Conservation (phyloP, 1,139 yeast species). For the Hansenula lynferdii region DNA sequence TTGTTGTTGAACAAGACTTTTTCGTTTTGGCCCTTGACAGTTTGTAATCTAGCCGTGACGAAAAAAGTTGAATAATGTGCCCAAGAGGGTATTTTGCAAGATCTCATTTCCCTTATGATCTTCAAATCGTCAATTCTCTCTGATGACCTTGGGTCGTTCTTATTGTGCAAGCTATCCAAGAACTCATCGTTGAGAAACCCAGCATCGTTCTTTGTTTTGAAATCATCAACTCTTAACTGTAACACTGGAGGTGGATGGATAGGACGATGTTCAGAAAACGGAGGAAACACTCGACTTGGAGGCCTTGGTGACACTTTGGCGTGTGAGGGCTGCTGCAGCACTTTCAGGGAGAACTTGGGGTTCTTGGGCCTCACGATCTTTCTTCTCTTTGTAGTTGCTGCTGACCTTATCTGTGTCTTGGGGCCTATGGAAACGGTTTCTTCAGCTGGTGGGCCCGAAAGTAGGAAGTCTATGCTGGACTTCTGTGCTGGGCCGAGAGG, state of each 20-base stretch:
- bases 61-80: conserved; percentile 25
- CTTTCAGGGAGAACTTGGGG: conserved; percentile 13
- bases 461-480: conserved; percentile 19
- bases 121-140: conserved; percentile 21
- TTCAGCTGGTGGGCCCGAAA: conserved; percentile 10
- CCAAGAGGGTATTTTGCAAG: conserved; percentile 18
- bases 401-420: conserved; percentile 3
- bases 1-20: conserved; percentile 5
- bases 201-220: conserved; percentile 1
- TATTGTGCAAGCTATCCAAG: conserved; percentile 2
- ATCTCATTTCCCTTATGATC: conserved; percentile 13
- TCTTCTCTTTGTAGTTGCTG: conserved; percentile 8
- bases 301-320: conserved; percentile 24
- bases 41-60: conserved; percentile 19
- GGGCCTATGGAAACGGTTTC: conserved; percentile 9
- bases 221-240: conserved; percentile 17
- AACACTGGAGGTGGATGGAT: conserved; percentile 27
- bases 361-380: conserved; percentile 13
- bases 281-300: conserved; percentile 17
- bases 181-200: conserved; percentile 9
- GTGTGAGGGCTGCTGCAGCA: conserved; percentile 24
- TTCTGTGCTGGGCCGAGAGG: conserved; percentile 10
- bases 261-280: conserved; percentile 25
- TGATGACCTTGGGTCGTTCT: conserved; percentile 9
- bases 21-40: conserved; percentile 11